A percentile compares a stretch with the other conserved stretches of the same genome.
These are phyloP conservation scores for Paramecium pentaurelia DNA, from an alignment of 73 alveolate genomes.

Conservation along the genomic window DNA sequence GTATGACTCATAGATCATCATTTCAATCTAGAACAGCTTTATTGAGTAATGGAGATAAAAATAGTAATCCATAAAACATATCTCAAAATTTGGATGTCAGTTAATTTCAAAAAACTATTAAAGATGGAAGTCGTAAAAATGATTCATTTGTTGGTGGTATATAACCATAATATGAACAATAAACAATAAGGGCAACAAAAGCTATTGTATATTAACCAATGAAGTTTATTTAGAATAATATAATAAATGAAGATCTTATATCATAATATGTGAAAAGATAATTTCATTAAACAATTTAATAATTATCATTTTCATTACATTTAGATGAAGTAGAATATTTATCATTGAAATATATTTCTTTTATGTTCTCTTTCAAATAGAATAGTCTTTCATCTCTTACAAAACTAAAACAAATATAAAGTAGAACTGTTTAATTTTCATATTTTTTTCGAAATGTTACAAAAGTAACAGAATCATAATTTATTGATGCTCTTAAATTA, in stretches of 20 bases:
- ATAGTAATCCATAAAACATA: not conserved
- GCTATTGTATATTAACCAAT: not conserved
- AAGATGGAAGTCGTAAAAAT: not conserved
- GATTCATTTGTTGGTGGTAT: not conserved
- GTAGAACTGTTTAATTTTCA: conserved; percentile 26
- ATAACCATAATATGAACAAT: not conserved
- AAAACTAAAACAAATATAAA: not conserved
- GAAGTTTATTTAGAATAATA: not conserved
- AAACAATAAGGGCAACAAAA: not conserved
- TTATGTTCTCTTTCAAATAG: conserved; percentile 3
- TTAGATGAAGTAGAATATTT: conserved; percentile 8
- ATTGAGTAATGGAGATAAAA: not conserved
- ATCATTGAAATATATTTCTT: conserved; percentile 12
- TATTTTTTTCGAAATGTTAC: not conserved
- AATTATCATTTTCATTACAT: not conserved
- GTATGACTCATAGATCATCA: conserved; percentile 34
- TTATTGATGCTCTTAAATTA: not conserved
- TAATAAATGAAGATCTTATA: not conserved
- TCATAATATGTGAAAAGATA: not conserved
- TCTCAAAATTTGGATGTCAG: conserved; percentile 37
- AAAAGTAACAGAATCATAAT: not conserved
- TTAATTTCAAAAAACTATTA: not conserved
- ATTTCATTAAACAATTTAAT: conserved; percentile 2
- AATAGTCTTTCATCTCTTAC: conserved; percentile 17
- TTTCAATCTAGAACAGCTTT: conserved; percentile 22